Evolutionary conservation across 2,329 filamentous ascomycete genomes (phyloP), one percentile per base, ranked within the genome.

Genomic region (Fusarium armeniacum): DNA sequence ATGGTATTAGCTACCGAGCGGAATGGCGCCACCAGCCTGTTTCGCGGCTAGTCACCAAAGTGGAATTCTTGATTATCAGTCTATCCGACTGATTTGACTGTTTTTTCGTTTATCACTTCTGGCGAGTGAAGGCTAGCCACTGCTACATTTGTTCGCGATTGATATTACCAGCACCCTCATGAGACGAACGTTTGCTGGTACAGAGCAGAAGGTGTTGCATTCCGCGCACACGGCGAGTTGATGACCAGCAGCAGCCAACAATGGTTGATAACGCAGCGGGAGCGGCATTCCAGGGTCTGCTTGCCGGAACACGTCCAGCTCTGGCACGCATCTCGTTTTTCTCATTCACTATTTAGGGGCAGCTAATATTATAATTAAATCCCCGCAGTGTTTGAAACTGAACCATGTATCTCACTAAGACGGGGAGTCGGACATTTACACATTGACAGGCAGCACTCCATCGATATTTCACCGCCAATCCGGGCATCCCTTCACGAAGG

Each of bases 11-110:
- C 44, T 65, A 47, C 51, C 53, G 46, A 61, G 35, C 54, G 38
- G 66, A 62, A 73, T 73, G 71, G 69, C 66, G 71, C 66, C 71
- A 73, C 58, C 33, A 32, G 24, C 30, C 30, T 60, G 49, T 58
- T 43, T 45, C 46, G 36, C n/a, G 46, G 35, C 51, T 62, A 59
- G 36, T 58, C 66, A 44, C 50, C 43, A 58, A 69, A 46, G 46
- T 54, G 58, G 44, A 47, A 60, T n/a, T 41, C 44, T 59, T 16
- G 49, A 50, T 30, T 65, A 43, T 49, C 28, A 40, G 32, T 30
- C 35, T 33, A 58, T 60, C 35, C 46, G 54, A 52, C 41, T 26
- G 33, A 41, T 54, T 38, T 43, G 49, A 15, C 16, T 38, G 30
- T 41, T 24, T 43, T 56, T 30, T 32, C 11, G 35, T 44, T 36